phyloP scores from a whole-genome alignment of 257 asterid species.

The Schizonepeta tenuifolia region DNA sequence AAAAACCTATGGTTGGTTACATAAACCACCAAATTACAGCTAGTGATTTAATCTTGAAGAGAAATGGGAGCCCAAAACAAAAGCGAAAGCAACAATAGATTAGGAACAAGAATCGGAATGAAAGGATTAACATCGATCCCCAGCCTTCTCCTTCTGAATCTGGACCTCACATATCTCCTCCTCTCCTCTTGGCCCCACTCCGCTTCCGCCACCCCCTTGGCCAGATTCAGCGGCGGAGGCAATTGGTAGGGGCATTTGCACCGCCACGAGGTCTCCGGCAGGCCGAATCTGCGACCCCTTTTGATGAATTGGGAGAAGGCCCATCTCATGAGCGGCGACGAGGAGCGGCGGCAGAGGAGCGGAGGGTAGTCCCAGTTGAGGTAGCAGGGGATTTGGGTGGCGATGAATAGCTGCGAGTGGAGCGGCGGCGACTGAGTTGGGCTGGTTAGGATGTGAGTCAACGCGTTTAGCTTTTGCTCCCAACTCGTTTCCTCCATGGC shows the following conservation, averaged over 20 bases:
- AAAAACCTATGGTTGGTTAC: too few relatives aligned
- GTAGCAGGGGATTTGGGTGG: slow-evolving; percentile 82
- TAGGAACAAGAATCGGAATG: slow-evolving; percentile 67
- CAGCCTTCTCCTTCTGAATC: slow-evolving; percentile 54
- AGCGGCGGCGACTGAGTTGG: slow-evolving; percentile 76
- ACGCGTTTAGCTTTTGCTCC: slow-evolving; percentile 66
- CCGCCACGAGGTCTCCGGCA: slow-evolving; percentile 80
- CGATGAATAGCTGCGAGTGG: slow-evolving; percentile 71
- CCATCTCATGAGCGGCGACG: slow-evolving; percentile 51
- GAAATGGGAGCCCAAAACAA: slow-evolving; percentile 69
- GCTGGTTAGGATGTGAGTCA: slow-evolving; percentile 71
- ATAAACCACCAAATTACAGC: too few relatives aligned
- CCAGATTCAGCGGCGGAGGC: slow-evolving; percentile 70
- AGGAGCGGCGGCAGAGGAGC: slow-evolving; percentile 62
- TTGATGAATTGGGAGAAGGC: slow-evolving; percentile 53
- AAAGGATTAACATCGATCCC: slow-evolving; percentile 54
- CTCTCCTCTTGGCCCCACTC: slow-evolving; percentile 74
- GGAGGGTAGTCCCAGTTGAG: slow-evolving; percentile 97
- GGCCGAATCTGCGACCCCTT: slow-evolving; percentile 51
- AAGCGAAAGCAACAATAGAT: slow-evolving; percentile 54
- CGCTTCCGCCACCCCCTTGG: slow-evolving; percentile 79
- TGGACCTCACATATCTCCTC: slow-evolving; percentile 52
- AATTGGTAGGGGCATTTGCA: slow-evolving; percentile 79
- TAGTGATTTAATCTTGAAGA: neutral
- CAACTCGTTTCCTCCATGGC: slow-evolving; percentile 70